These are phyloP conservation scores for Aspergillus flavus DNA, from an alignment of 2,329 filamentous ascomycete genomes.

Conservation along the genomic window DNA sequence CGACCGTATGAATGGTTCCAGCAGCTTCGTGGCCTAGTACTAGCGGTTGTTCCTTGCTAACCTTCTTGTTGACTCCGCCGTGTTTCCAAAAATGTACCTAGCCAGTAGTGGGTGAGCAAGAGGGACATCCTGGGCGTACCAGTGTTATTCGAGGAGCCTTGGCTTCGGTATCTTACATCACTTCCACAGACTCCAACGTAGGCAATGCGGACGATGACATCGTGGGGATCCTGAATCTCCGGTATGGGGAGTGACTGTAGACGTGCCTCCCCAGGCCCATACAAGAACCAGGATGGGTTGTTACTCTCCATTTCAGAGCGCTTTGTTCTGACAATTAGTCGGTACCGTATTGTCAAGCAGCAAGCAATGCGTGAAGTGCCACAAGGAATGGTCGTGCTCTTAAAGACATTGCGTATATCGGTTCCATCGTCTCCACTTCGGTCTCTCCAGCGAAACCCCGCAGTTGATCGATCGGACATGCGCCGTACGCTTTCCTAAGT, in stretches of 20 bases:
- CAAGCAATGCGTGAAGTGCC: neutral
- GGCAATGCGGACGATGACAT: slow-evolving; percentile 48
- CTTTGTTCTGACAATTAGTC: neutral
- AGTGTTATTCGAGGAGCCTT: neutral
- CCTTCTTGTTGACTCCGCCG: slow-evolving; percentile 37
- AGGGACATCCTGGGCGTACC: neutral
- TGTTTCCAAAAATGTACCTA: slow-evolving; percentile 46
- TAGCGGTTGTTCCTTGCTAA: slow-evolving; percentile 27
- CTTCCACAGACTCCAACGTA: slow-evolving; percentile 49
- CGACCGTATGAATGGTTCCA: slow-evolving; percentile 33
- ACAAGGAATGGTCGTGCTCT: neutral
- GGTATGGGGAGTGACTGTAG: slow-evolving; percentile 44
- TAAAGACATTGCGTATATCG: neutral
- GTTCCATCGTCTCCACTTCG: neutral
- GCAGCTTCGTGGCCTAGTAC: slow-evolving; percentile 42
- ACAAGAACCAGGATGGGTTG: slow-evolving; percentile 49
- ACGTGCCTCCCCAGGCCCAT: slow-evolving; percentile 40
- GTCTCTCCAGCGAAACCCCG: neutral
- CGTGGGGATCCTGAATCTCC: slow-evolving; percentile 35
- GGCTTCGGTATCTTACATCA: slow-evolving; percentile 27
- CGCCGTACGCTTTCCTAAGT: neutral
- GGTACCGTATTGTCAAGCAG: too few relatives aligned
- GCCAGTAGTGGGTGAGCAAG: neutral
- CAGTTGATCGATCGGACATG: neutral
- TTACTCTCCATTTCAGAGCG: neutral